Conservation (phyloP, 2,329 filamentous ascomycete genomes). For the Fonsecaea nubica region DNA sequence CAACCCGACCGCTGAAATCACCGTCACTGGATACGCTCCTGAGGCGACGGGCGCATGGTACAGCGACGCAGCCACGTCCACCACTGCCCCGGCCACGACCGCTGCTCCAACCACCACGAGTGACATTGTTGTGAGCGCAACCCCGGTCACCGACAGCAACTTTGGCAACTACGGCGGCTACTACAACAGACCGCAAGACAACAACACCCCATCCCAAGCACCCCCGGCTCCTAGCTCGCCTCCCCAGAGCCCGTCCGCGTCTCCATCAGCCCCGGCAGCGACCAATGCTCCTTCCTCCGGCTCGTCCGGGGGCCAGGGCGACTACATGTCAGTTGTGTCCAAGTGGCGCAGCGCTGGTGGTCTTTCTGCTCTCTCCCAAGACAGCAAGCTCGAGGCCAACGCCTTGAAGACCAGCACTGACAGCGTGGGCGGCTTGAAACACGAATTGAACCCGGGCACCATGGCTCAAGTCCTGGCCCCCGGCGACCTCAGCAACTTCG, state of each 20-base stretch:
- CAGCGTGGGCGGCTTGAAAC: slow-evolving; percentile 33
- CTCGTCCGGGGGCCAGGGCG: slow-evolving; percentile 4
- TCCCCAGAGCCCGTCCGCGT: slow-evolving; percentile 35
- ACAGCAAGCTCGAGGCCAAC: slow-evolving; percentile 37
- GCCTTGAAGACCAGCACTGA: slow-evolving; percentile 37
- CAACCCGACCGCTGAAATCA: slow-evolving; percentile 21
- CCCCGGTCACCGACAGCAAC: background rate
- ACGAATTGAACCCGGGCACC: slow-evolving; percentile 40
- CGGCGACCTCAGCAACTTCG: slow-evolving; percentile 36
- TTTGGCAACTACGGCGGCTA: background rate
- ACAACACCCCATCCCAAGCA: slow-evolving; percentile 42
- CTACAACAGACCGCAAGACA: slow-evolving; percentile 9
- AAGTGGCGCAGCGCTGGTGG: slow-evolving; percentile 36
- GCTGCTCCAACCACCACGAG: background rate
- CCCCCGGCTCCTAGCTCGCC: slow-evolving; percentile 60
- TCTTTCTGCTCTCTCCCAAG: slow-evolving; percentile 29
- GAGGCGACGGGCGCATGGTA: slow-evolving; percentile 5
- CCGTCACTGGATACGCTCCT: slow-evolving; percentile 25
- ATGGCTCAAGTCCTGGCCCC: slow-evolving; percentile 40
- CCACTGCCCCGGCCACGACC: slow-evolving; percentile 17
- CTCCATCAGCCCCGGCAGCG: slow-evolving; percentile 8
- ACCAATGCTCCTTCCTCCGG: slow-evolving; percentile 6
- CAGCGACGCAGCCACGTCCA: slow-evolving; percentile 13
- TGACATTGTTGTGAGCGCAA: background rate
- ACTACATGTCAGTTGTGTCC: slow-evolving; percentile 36